Conservation (phyloP, 2,329 filamentous ascomycete genomes). For the Penicillium sp. region DNA sequence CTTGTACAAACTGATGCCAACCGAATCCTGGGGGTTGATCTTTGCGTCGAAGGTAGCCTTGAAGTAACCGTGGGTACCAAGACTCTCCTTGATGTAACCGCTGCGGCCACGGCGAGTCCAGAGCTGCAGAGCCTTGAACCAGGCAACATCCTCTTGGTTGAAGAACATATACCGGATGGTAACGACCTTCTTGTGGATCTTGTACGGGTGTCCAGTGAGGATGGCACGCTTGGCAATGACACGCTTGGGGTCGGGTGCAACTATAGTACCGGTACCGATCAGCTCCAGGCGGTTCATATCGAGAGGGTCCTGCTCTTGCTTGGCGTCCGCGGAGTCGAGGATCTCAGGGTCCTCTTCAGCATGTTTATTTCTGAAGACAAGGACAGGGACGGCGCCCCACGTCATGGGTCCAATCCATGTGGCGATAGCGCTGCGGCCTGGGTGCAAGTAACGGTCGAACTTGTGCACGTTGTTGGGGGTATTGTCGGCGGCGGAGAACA, state of each 20-base stretch:
- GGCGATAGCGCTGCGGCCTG: conserved; percentile 83
- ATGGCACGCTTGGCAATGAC: conserved; percentile 93
- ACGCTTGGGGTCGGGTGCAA: conserved; percentile 70
- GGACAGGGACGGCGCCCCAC: conserved; percentile 86
- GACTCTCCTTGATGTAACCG: conserved; percentile 87
- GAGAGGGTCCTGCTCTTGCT: conserved; percentile 35
- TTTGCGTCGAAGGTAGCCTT: conserved; percentile 96
- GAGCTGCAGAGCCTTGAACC: conserved; percentile 94
- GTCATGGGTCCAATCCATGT: conserved; percentile 86
- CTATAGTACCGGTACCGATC: conserved; percentile 80
- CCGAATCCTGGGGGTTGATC: conserved; percentile 92
- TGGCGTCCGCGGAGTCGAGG: conserved; percentile 46
- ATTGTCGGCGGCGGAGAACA: conserved; percentile 85
- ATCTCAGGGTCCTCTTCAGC: conserved; percentile 38
- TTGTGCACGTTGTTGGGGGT: conserved; percentile 98
- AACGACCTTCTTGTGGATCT: conserved; percentile 97
- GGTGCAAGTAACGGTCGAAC: conserved; percentile 87
- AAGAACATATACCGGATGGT: conserved; percentile 99
- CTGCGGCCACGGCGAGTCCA: conserved; percentile 89
- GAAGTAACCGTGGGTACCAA: conserved; percentile 99
- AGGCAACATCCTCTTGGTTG: conserved; percentile 88
- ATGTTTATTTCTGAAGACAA: conserved; percentile 71
- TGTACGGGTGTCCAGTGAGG: conserved; percentile 92
- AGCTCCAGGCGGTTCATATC: conserved; percentile 60
- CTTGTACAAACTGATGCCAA: conserved; percentile 88